phyloP scores from a whole-genome alignment of 1,284 basidiomycete species.

The Xanthoconium separans region DNA sequence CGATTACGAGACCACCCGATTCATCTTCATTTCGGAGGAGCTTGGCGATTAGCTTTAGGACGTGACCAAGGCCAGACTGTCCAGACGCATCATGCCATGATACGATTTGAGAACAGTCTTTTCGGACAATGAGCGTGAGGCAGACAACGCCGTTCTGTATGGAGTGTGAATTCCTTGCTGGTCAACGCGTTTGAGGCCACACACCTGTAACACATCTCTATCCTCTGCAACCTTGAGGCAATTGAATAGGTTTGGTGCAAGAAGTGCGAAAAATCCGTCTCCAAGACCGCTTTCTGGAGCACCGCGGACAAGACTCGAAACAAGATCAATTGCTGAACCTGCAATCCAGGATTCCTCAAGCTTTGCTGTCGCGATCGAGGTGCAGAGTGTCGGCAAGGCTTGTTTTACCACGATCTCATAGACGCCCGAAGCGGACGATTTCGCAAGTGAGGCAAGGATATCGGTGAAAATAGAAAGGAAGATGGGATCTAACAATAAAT shows the following conservation, averaged over 20 bases:
- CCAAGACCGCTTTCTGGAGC: conserved; percentile 67
- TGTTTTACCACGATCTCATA: conserved; percentile 73
- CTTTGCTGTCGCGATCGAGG: conserved; percentile 58
- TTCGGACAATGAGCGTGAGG: conserved; percentile 83
- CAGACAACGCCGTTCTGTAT: conserved; percentile 77
- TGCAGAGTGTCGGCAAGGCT: conserved; percentile 71
- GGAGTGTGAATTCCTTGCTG: conserved; percentile 4
- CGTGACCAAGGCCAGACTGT: conserved; percentile 71
- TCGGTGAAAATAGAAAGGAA: conserved; percentile 86
- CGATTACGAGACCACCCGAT: conserved; percentile 88
- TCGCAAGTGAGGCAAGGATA: conserved; percentile 71
- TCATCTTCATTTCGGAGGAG: conserved; percentile 78
- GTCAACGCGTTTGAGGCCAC: conserved; percentile 12
- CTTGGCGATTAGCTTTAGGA: conserved; percentile 74
- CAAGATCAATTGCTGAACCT: conserved; percentile 79
- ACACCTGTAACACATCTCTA: conserved; percentile 80
- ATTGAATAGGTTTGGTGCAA: conserved; percentile 75
- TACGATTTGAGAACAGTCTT: conserved; percentile 80
- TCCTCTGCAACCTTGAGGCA: conserved; percentile 72
- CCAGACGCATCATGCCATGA: conserved; percentile 70
- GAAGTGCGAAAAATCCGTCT: conserved; percentile 69
- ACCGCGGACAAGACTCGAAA: conserved; percentile 69
- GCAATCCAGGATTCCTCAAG: conserved; percentile 69
- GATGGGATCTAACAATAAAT: conserved; percentile 69
- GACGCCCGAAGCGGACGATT: conserved; percentile 54